These are phyloP conservation scores for Brassica cretica DNA, from an alignment of 345 rosid genomes.

Conservation along the genomic window DNA sequence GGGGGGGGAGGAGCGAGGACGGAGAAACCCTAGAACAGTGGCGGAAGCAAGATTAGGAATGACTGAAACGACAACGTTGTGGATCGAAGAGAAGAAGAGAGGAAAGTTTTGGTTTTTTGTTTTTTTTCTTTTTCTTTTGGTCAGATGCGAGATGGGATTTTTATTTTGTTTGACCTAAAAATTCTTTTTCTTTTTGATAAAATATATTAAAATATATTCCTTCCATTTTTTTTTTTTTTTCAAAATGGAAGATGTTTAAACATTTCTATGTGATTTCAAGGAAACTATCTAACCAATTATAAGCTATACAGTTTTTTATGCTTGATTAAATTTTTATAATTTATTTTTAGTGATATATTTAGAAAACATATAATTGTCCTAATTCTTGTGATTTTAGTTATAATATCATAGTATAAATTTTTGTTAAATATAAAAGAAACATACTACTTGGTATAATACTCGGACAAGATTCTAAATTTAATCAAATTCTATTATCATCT, in stretches of 20 bases:
- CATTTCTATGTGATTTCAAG: not conserved
- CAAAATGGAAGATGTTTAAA: not conserved
- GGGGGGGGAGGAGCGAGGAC: conserved; percentile 37
- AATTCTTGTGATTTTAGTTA: too few relatives aligned
- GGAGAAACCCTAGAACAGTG: conserved; percentile 35
- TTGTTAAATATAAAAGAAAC: too few relatives aligned
- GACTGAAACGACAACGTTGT: conserved; percentile 28
- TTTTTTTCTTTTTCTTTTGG: not conserved
- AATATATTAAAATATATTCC: not conserved
- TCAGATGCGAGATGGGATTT: not conserved
- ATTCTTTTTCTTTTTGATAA: too few relatives aligned
- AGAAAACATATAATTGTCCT: too few relatives aligned
- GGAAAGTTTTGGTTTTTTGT: not conserved
- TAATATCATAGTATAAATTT: too few relatives aligned
- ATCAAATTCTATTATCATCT: too few relatives aligned
- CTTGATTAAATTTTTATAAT: not conserved
- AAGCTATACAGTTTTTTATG: too few relatives aligned
- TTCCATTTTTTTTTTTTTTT: not conserved
- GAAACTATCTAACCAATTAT: too few relatives aligned
- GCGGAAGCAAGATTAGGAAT: conserved; percentile 9
- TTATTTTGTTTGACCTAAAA: not conserved
- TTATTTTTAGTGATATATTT: too few relatives aligned
- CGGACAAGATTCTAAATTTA: not conserved
- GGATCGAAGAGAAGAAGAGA: conserved; percentile 10
- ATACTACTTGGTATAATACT: not conserved